Base-by-base conservation (phyloP, 305 asterid species). In the Striga hermonthica region DNA sequence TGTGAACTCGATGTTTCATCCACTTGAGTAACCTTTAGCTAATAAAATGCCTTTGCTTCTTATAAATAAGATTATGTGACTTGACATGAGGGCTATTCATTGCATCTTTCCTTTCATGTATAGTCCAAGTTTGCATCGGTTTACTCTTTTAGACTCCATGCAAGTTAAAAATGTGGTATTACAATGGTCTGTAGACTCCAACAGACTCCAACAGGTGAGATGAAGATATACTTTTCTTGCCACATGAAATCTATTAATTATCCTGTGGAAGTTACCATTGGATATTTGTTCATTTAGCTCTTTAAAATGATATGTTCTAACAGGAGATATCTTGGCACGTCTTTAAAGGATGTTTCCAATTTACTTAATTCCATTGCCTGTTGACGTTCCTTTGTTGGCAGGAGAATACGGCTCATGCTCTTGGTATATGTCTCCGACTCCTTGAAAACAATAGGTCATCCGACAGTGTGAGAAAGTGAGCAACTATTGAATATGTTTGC, bases 401-500 rank as follows among this genome's bases (percentile, higher is more conserved):
- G 99, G 96, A 85, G 74, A 83, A 81, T 75, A 82, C 83, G 83
- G 83, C 91, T 78, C 90, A 74, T 71, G 94, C 97, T 71, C 97
- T 93, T 81, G 95, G 92, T 70, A 90, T 93, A 74, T 90, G 96
- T 75, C 95, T 93, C 75, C 92, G 83, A 60, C 99, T 93, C 74
- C 97, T 93, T 61, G 99, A 93, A 74, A 86, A 76, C 80, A 81
- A 74, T 72, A 88, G 90, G 87, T 93, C 99, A 72, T 90, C 95
- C 76, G 99, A 93, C 78, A 93, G 97, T 72, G 99, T 93, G 75
- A 87, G 88, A 62, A 93, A 90, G 99, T 93, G 86, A 86, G 99
- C 73, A 62, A 59, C 65, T 45, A 8, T 38, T 48, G 49, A 55
- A 59, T 58, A 68, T 62, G 22, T 53, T 39, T 56, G 31, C 69